Percentiles rank a stretch among this genome's conserved stretches.
These are phyloP conservation scores for Vitis hybrid DNA, from an alignment of 177 flowering plant species.

Conservation along the genomic window DNA sequence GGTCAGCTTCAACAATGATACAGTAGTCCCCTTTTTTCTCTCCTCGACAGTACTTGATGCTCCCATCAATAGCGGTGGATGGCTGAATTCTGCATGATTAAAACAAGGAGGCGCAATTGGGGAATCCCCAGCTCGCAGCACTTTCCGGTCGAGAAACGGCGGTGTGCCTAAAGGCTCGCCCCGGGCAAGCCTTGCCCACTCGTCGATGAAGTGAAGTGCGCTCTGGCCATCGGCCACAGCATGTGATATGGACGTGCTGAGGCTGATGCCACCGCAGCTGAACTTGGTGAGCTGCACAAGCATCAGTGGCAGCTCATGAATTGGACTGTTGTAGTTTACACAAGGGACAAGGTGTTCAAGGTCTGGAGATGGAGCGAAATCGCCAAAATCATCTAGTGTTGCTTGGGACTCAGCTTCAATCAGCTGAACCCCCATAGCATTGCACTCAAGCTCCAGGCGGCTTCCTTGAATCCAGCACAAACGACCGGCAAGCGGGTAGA, in stretches of 20 bases:
- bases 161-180: slow-evolving; percentile 26
- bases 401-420: slow-evolving; percentile 34
- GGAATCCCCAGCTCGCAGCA: slow-evolving; percentile 22
- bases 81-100: slow-evolving; percentile 17
- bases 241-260: slow-evolving; percentile 33
- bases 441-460: slow-evolving; percentile 46
- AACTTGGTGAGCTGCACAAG: slow-evolving; percentile 40
- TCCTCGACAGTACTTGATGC: slow-evolving; percentile 18
- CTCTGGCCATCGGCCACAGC: slow-evolving; percentile 43
- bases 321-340: slow-evolving; percentile 28
- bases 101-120: neutral
- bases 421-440: slow-evolving; percentile 33
- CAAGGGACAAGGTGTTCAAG: slow-evolving; percentile 25
- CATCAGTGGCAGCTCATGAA: slow-evolving; percentile 34
- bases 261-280: slow-evolving; percentile 38
- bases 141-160: slow-evolving; percentile 34
- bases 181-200: slow-evolving; percentile 45
- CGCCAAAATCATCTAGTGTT: slow-evolving; percentile 28
- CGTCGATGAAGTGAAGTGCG: slow-evolving; percentile 35
- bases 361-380: slow-evolving; percentile 23
- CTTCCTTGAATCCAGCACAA: slow-evolving; percentile 24
- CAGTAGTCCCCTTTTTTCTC: slow-evolving; percentile 23
- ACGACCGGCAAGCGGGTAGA: slow-evolving; percentile 54
- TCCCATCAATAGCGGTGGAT: slow-evolving; percentile 28
- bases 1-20: slow-evolving; percentile 25